Base-by-base conservation (phyloP, 257 asterid species). In the Solanum ossicruentum region DNA sequence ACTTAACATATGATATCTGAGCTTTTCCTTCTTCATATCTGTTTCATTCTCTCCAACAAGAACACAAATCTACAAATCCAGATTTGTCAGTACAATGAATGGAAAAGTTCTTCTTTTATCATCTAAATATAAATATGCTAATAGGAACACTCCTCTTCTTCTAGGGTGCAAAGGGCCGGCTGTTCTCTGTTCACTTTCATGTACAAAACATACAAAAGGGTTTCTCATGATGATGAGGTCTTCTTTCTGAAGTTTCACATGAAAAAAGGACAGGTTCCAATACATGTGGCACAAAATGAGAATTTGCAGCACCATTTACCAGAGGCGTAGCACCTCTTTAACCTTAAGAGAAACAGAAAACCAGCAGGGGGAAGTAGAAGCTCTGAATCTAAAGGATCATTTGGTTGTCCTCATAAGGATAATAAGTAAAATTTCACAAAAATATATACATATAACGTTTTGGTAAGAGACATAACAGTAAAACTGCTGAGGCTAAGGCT, bases 111-210 rank as follows among this genome's bases (percentile, higher is more conserved):
- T 32, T 32, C 36, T 32, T 32, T 32, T 32, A 32, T 32, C 36
- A 32, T 32, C 36, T 32, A 32, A 2, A 32, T 32, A 32, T 32
- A 32, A 32, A 32, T 32, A 91, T 82, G 67, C 58, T 89, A 85
- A 17, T 78, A 85, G 80, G 83, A 84, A 67, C 63, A 90, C 81
- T 84, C 85, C 73, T 6, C 56, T 83, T 83, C 77, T 73, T 78
- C 28, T 23, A 65, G 51, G 77, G 71, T 28, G 16, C 47, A 51
- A 32, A 47, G 28, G 13, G 83, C 16, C 67, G 17, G 63, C 49
- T 32, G 10, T 67, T 67, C 75, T 36, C 75, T 32, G 75, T 69
- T 66, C 78, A 69, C 52, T 69, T 39, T 36, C 16, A 17, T 36
- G 51, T 69, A 69, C 13, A 69, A 69, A 39, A 69, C 2, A 15